Conservation (phyloP, 805 yeast genomes). For the Wickerhamiella lipophila region DNA sequence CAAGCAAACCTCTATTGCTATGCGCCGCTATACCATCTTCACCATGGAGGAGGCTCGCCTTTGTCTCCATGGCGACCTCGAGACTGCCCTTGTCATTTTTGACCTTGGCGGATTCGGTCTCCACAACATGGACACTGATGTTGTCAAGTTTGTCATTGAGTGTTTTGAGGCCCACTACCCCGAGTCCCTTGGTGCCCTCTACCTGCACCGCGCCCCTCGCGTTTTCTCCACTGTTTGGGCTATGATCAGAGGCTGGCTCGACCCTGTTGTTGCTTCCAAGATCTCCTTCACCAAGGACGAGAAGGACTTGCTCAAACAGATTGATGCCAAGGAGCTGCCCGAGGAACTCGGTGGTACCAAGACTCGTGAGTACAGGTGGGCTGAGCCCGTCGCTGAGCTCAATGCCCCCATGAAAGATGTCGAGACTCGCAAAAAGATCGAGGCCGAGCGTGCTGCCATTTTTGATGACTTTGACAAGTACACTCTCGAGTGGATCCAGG, state of each 20-base stretch:
- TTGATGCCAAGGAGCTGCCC: conserved; percentile 51
- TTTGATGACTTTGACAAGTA: conserved; percentile 44
- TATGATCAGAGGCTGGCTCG: conserved; percentile 84
- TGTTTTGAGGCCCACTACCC: conserved; percentile 96
- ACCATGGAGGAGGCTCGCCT: conserved; percentile 72
- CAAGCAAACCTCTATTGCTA: conserved; percentile 56
- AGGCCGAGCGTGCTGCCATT: conserved; percentile 43
- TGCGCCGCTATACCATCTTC: conserved; percentile 62
- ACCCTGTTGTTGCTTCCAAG: conserved; percentile 92
- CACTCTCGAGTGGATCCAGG: conserved; percentile 63
- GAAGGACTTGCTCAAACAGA: conserved; percentile 53
- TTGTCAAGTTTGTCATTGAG: conserved; percentile 79
- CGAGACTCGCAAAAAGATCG: conserved; percentile 35
- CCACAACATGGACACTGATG: conserved; percentile 84
- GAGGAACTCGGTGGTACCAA: conserved; percentile 65
- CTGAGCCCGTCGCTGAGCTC: conserved; percentile 47
- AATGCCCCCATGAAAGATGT: conserved; percentile 38
- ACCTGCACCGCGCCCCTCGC: conserved; percentile 96
- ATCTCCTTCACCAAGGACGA: conserved; percentile 65
- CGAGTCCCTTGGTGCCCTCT: conserved; percentile 72
- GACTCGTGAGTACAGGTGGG: conserved; percentile 44
- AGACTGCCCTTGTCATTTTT: conserved; percentile 71
- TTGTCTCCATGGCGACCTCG: conserved; percentile 59
- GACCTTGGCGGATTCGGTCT: conserved; percentile 79
- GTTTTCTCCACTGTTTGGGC: conserved; percentile 91